Percentiles rank a stretch among this genome's conserved stretches.
Conservation (phyloP, 495 filamentous ascomycete species). For the Glonium stellatum region DNA sequence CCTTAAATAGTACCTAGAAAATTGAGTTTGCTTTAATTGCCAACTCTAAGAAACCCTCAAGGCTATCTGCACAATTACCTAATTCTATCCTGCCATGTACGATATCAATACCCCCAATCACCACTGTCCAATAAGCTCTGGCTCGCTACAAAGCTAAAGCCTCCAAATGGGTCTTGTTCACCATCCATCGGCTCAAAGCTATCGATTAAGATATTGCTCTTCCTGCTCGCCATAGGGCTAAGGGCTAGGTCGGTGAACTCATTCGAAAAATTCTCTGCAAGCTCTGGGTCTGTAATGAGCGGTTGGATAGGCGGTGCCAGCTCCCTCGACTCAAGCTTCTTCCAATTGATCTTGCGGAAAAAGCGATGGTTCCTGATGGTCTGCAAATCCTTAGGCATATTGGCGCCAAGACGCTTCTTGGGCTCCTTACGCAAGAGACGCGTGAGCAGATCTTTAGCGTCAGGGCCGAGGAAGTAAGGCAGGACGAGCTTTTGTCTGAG, state of each 20-base stretch:
- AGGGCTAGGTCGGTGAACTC: slow-evolving; percentile 83
- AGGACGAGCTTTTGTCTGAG: slow-evolving; percentile 78
- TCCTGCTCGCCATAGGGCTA: slow-evolving; percentile 65
- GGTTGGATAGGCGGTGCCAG: slow-evolving; percentile 81
- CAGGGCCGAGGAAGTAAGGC: slow-evolving; percentile 79
- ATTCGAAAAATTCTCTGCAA: slow-evolving; percentile 86
- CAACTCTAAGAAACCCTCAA: too few species aligned
- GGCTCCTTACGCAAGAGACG: slow-evolving; percentile 87
- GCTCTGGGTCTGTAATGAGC: slow-evolving; percentile 84
- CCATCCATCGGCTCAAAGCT: slow-evolving; percentile 27
- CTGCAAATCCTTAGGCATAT: slow-evolving; percentile 78
- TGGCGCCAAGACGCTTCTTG: slow-evolving; percentile 73
- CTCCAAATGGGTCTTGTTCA: slow-evolving; percentile 72
- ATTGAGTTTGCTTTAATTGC: too few species aligned
- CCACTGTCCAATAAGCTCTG: slow-evolving; percentile 63
- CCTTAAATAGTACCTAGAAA: too few species aligned
- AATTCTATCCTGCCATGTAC: too few species aligned
- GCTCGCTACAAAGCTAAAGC: slow-evolving; percentile 92
- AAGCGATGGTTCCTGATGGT: slow-evolving; percentile 91
- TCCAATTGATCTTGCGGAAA: slow-evolving; percentile 95
- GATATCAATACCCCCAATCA: slow-evolving; percentile 17
- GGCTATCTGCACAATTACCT: too few species aligned
- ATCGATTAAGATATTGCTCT: slow-evolving; percentile 48
- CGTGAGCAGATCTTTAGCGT: slow-evolving; percentile 88
- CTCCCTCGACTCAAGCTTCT: slow-evolving; percentile 66